Percentiles rank a stretch among this genome's conserved stretches.
These are phyloP conservation scores for Dactylellina drechsleri DNA, from an alignment of 2,329 filamentous ascomycete species.

Conservation along the genomic window DNA sequence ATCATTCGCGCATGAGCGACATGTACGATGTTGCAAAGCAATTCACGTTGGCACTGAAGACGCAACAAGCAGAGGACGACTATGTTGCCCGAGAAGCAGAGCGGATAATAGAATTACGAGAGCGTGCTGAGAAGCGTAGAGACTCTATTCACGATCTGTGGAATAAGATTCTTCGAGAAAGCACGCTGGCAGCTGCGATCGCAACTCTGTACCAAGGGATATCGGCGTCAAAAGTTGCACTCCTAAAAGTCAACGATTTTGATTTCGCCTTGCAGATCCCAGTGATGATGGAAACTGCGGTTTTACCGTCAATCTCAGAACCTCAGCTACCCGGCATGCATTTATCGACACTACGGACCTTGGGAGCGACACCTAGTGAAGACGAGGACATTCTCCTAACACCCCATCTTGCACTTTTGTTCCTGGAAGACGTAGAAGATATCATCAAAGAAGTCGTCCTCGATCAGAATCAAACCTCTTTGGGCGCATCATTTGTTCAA, in stretches of 20 bases:
- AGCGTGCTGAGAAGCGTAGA: conserved; percentile 77
- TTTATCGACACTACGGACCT: conserved; percentile 82
- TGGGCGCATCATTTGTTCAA: conserved; percentile 80
- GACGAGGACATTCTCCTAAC: conserved; percentile 75
- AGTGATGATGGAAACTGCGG: conserved; percentile 63
- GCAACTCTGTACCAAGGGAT: conserved; percentile 83
- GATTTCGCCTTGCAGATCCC: conserved; percentile 73
- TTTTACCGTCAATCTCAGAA: conserved; percentile 57
- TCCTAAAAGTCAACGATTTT: conserved; percentile 76
- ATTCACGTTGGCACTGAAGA: conserved; percentile 89
- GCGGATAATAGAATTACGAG: conserved; percentile 80
- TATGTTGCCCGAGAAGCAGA: conserved; percentile 94
- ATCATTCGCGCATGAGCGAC: conserved; percentile 76
- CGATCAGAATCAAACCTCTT: conserved; percentile 74
- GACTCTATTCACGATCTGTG: conserved; percentile 66
- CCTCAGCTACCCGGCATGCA: conserved; percentile 58
- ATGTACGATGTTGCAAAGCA: conserved; percentile 91
- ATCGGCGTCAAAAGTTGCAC: conserved; percentile 85
- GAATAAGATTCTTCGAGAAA: conserved; percentile 76
- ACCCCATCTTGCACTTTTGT: conserved; percentile 84
- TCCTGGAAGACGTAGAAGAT: conserved; percentile 83
- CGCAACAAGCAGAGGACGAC: conserved; percentile 86
- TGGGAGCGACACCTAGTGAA: conserved; percentile 74
- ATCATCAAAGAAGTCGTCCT: conserved; percentile 72
- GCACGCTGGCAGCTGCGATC: conserved; percentile 82